Percentiles rank a stretch among this genome's conserved stretches.
phyloP scores from a whole-genome alignment of 768 basidiomycete genomes.

The Scleroderma citrinum region DNA sequence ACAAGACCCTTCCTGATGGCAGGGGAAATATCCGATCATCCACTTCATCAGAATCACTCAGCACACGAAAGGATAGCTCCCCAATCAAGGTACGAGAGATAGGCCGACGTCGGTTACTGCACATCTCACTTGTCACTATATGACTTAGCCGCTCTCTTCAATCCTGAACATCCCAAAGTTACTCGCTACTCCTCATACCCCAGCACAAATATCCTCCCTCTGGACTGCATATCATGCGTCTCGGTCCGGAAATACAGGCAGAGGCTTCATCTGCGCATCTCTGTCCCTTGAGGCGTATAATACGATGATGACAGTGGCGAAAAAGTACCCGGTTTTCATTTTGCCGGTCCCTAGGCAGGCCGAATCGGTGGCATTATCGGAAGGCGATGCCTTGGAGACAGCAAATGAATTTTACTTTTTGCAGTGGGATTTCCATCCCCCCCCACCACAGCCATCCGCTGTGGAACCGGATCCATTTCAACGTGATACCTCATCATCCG shows the following conservation, averaged over 20 bases:
- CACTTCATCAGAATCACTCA: slow-evolving; percentile 4
- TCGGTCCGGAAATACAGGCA: slow-evolving; percentile 72
- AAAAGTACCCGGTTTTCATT: slow-evolving; percentile 72
- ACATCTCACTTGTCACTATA: no score
- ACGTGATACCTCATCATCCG: slow-evolving; percentile 19
- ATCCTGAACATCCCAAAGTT: slow-evolving; percentile 76
- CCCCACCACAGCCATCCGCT: slow-evolving; percentile 54
- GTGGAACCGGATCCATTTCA: slow-evolving; percentile 40
- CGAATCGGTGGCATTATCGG: slow-evolving; percentile 11
- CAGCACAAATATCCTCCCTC: slow-evolving; percentile 68
- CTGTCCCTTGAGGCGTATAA: slow-evolving; percentile 69
- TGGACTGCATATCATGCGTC: slow-evolving; percentile 90
- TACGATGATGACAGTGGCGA: slow-evolving; percentile 58
- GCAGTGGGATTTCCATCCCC: slow-evolving; percentile 84
- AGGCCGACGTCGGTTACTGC: no score
- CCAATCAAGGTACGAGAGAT: slow-evolving; percentile 64
- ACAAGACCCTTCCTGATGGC: slow-evolving; percentile 4
- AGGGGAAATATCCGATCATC: slow-evolving; percentile 6
- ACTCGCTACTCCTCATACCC: slow-evolving; percentile 59
- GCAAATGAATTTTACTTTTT: slow-evolving; percentile 81
- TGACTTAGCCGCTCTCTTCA: slow-evolving; percentile 63
- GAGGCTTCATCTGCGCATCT: slow-evolving; percentile 80
- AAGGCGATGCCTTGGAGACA: slow-evolving; percentile 23
- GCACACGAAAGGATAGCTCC: slow-evolving; percentile 53
- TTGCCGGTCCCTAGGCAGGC: slow-evolving; percentile 66